Evolutionary conservation across 2,329 filamentous ascomycete genomes (phyloP), one percentile per base, ranked within the genome.

Genomic region (Calonectria hawksworthii): DNA sequence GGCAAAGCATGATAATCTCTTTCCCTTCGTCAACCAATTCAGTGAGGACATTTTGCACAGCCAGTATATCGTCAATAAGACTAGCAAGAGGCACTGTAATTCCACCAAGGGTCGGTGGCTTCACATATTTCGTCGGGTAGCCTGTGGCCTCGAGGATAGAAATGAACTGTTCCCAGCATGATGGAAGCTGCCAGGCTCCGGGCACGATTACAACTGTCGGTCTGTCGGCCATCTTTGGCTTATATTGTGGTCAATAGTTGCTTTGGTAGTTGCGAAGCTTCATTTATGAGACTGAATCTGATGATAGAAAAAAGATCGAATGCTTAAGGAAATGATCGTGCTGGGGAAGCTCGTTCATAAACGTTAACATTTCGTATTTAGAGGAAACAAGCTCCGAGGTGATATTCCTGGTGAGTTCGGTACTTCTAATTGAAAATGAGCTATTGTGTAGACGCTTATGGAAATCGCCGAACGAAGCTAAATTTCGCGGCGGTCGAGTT

Each of bases 151-250:
- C 32, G 11, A 69, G 26, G 2, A 51, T 50, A 2, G 67, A 61
- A 36, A 69, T 69, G 23, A 69, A 69, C 5, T 13, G 26, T 16
- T 63, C 54, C 67, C 67, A 69, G 10, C 14, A 14, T 2, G 67
- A 61, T 13, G 52, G 67, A 28, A 69, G 67, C 38, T 69, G 67
- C 67, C 54, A 69, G 6, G 54, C 41, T 9, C 67, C 67, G 32
- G 54, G 67, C 1, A 18, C 28, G 18, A 69, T 69, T 2, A 69
- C 54, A 10, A 51, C 23, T 36, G 67, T 63, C 32, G 67, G 14
- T 2, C 63, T 69, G 3, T 14, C 10, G 23, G 30, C 6, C 32
- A 59, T 59, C 21, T 4, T 36, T 36, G n/a, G n/a, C 3, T 23
- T 23, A 13, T 36, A 11, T 2, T 10, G 36, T 3, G 8, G 8